Evolutionary conservation across 1,139 yeast genomes (phyloP), one percentile per base, ranked within the genome.

Genomic region (Pichia sp.): DNA sequence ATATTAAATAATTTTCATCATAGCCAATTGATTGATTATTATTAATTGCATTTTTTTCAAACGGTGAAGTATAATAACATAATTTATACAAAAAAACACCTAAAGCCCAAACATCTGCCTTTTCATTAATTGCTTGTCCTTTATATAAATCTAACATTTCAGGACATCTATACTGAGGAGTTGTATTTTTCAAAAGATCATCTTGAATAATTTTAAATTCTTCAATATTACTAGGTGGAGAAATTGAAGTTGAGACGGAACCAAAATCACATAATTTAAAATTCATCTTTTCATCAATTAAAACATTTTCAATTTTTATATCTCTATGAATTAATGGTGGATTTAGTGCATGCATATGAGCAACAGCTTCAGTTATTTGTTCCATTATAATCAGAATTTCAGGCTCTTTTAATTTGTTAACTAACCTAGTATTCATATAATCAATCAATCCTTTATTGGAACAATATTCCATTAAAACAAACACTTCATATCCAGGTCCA

Each of bases 91-190:
- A 68, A 51, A 93, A 84, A 23, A 89, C 78, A 13, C 98, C 98
- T 45, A 91, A 66, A 1, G 98, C 98, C 98, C 98, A 91, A 26
- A 91, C 80, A 63, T 91, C 98, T 48, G 89, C 78, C 60, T 91
- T 91, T 57, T 91, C 97, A 62, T 89, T 95, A 47, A 91, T 84
- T 4, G 97, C 94, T 46, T 82, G 72, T 4, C 93, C 86, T 48
- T 83, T 73, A 49, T 82, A 76, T 33, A 91, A 70, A 62, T 91
- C 97, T 41, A 93, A 74, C 98, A 91, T 91, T 62, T 91, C 98
- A 1, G 98, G 98, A 1, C 95, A 74, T 51, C 98, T 71, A 62
- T 91, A 91, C 61, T 91, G 98, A n/a, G 96, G 95, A 2, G 98
- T 91, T 0, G 98, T 91, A 61, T 91, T 93, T 49, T 81, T 80